phyloP scores from a whole-genome alignment of 1,139 yeast species.

The Scheffersomyces illinoinensis region DNA sequence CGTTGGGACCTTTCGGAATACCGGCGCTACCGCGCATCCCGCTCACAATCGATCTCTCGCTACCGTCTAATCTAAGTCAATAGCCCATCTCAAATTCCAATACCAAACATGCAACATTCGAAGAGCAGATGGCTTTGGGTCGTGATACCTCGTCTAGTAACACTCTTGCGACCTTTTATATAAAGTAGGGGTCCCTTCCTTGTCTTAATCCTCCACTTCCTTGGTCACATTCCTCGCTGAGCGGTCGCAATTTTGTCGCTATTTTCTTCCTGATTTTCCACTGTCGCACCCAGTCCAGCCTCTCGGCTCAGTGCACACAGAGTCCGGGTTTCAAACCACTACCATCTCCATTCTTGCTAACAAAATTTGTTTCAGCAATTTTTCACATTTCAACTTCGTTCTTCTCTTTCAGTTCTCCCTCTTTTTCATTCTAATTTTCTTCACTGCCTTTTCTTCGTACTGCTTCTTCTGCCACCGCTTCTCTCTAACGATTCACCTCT shows the following conservation, averaged over 20 bases:
- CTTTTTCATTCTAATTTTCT: background rate
- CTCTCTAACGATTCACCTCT: background rate
- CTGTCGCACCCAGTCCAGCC: background rate
- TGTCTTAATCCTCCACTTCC: too few species aligned
- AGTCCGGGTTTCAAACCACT: background rate
- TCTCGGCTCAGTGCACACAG: background rate
- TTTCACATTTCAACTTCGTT: background rate
- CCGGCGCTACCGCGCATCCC: background rate
- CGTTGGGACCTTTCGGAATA: background rate
- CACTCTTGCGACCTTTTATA: background rate
- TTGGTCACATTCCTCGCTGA: too few species aligned
- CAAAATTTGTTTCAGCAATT: background rate
- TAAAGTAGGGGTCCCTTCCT: too few species aligned
- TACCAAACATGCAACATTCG: background rate
- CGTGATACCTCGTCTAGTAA: background rate
- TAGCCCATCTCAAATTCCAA: background rate
- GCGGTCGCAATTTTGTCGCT: background rate
- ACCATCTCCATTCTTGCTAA: background rate
- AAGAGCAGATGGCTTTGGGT: background rate
- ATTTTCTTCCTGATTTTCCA: background rate
- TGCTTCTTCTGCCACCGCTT: background rate
- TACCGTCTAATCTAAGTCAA: background rate
- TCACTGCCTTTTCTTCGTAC: background rate
- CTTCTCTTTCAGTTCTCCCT: background rate
- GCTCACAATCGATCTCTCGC: background rate